A percentile compares a stretch with the other conserved stretches of the same genome.
phyloP scores from a whole-genome alignment of 805 yeast genomes.

The Saccharomycopsis schoenii region DNA sequence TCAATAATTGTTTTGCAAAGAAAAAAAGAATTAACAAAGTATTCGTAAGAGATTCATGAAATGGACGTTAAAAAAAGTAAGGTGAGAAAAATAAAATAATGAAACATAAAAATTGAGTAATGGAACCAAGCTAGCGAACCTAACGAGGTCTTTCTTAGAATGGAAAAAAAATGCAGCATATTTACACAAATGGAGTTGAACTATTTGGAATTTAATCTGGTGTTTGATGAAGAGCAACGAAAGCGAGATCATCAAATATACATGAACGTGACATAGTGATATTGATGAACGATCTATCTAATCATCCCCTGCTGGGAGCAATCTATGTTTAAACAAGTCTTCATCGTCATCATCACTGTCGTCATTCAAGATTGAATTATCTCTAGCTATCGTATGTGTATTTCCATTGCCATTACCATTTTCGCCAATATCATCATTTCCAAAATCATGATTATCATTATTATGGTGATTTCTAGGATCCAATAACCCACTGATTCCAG shows the following conservation, averaged over 20 bases:
- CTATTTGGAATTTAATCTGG: too few relatives aligned
- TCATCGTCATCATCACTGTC: conserved; percentile 4
- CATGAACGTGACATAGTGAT: background rate
- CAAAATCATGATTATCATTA: background rate
- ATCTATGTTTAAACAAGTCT: conserved; percentile 9
- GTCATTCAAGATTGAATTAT: background rate
- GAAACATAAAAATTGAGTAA: too few relatives aligned
- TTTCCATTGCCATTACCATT: background rate
- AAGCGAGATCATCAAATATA: too few relatives aligned
- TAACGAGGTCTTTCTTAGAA: background rate
- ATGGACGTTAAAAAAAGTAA: background rate
- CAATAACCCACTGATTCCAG: background rate
- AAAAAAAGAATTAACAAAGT: background rate
- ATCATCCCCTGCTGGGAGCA: background rate
- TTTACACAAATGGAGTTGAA: too few relatives aligned
- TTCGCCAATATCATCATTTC: background rate
- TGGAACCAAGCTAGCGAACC: too few relatives aligned
- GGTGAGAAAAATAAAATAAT: background rate
- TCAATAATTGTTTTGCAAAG: background rate
- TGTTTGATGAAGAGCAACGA: too few relatives aligned
- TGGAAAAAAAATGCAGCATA: background rate
- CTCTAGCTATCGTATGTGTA: background rate
- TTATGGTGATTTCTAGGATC: background rate
- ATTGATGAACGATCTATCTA: background rate
- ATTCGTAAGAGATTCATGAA: background rate